These are phyloP conservation scores for Daedaleopsis nitida DNA, from an alignment of 768 basidiomycete genomes.

Conservation along the genomic window DNA sequence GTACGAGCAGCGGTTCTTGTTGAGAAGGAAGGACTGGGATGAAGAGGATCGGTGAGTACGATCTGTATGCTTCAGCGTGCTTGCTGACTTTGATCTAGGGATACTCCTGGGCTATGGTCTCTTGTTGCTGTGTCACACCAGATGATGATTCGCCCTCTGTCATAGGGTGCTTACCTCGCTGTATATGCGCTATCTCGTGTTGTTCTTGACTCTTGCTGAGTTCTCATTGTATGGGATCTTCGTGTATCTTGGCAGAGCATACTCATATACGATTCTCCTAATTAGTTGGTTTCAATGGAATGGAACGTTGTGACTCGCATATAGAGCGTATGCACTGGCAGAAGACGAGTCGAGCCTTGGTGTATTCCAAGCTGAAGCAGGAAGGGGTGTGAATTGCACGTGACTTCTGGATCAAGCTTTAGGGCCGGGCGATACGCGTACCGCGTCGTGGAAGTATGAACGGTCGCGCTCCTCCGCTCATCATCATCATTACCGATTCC, in stretches of 20 bases:
- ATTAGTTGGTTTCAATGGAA: no score
- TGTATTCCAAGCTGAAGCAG: not conserved
- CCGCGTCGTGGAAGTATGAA: not conserved
- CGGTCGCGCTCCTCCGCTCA: not conserved
- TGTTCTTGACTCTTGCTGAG: not conserved
- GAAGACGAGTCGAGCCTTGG: no score
- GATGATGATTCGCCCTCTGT: constrained; percentile 15
- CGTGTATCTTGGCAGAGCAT: not conserved
- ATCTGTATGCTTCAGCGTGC: not conserved
- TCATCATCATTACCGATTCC: not conserved
- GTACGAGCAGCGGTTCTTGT: constrained; percentile 26
- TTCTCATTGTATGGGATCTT: not conserved
- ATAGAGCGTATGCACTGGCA: no score
- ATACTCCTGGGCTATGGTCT: constrained; percentile 22
- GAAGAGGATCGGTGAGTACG: constrained; percentile 22
- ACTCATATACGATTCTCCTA: not conserved
- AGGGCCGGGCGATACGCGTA: constrained; percentile 12
- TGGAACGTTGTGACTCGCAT: no score
- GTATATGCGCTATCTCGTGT: not conserved
- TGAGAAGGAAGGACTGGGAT: constrained; percentile 23
- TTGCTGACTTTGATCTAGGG: not conserved
- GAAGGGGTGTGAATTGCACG: no score
- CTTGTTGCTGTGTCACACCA: constrained; percentile 28
- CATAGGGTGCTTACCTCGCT: not conserved
- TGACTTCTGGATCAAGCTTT: not conserved